Evolutionary conservation across 2,329 filamentous ascomycete genomes (phyloP).

Genomic region (Epichloe coenophiala): DNA sequence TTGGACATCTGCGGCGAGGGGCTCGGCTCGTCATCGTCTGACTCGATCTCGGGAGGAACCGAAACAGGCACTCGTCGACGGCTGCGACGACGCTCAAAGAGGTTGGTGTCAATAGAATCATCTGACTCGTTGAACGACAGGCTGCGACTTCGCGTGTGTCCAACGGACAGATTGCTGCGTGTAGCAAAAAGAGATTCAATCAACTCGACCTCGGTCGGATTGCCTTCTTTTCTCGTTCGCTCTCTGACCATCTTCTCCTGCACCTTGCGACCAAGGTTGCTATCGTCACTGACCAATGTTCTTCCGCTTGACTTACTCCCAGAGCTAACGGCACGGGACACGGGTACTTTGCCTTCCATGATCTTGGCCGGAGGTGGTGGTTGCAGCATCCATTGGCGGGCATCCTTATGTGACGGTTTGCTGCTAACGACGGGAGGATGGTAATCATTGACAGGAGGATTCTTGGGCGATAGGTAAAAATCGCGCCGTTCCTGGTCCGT

Average conservation of each 20-base stretch:
- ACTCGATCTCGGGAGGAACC: slow-evolving; percentile 17
- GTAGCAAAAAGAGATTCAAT: slow-evolving; percentile 28
- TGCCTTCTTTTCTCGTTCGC: slow-evolving; percentile 29
- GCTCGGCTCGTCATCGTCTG: slow-evolving; percentile 21
- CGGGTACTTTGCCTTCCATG: slow-evolving; percentile 75
- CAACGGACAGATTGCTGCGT: slow-evolving; percentile 19
- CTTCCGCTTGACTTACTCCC: slow-evolving; percentile 35
- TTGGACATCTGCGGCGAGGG: slow-evolving; percentile 12
- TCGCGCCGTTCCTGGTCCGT: slow-evolving; percentile 41
- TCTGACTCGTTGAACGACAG: slow-evolving; percentile 25
- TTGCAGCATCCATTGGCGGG: slow-evolving; percentile 83
- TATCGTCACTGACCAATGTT: slow-evolving; percentile 28
- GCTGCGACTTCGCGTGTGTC: slow-evolving; percentile 22
- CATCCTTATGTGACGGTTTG: slow-evolving; percentile 53
- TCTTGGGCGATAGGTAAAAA: slow-evolving; percentile 46
- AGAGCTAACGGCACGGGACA: slow-evolving; percentile 48
- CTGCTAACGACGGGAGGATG: slow-evolving; percentile 75
- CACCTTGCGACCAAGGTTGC: slow-evolving; percentile 28
- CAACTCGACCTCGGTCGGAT: slow-evolving; percentile 28
- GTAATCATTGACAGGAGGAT: slow-evolving; percentile 72
- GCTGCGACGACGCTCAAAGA: slow-evolving; percentile 15
- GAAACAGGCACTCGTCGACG: slow-evolving; percentile 16
- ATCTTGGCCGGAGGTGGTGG: slow-evolving; percentile 79
- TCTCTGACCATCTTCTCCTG: slow-evolving; percentile 33
- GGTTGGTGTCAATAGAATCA: slow-evolving; percentile 17